Base-by-base conservation (phyloP, 2,329 filamentous ascomycete species). In the Laburnicola sp. region DNA sequence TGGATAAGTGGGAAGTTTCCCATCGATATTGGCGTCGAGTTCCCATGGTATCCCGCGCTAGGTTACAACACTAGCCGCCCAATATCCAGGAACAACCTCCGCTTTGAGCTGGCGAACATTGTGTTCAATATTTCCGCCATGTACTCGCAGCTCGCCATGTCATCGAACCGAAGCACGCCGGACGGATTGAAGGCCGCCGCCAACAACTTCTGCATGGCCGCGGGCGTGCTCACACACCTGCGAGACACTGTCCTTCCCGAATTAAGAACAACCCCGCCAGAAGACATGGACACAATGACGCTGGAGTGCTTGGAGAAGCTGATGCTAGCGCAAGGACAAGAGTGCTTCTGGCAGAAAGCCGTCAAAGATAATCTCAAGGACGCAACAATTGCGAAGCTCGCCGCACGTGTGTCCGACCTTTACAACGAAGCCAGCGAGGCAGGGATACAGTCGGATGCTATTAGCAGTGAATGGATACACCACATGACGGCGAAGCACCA, bases 321-420 rank as follows among this genome's bases (percentile, higher is more conserved):
- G 27, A 85, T 96, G 70, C 81, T 99, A 7, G 93, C 92, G 1
- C 91, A 99, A 70, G 92, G 88, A 26, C 94, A 99, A 69, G 94
- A 99, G 75, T 97, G 92, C 70, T 97, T 94, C 74, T 99, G 94
- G 94, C 88, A 94, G 62, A 97, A 96, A 71, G 93, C 93, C 0
- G 92, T 96, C 51, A 92, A 95, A 77, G 93, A 97, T 69, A 86
- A 87, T 23, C 85, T 96, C 75, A 97, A 96, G 71, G 94, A 99
- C 69, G 88, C 86, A 1, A 90, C 88, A 0, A 96, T 99, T 55
- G 89, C 94, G 2, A 94, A 95, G 70, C 80, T 99, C 16, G 92
- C 94, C 3, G 91, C 91, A 3, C 86, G 91, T 54, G 91, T 97
- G 3, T 95, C 90, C 2, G 94, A 99, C 66, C 82, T 96, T 37